phyloP scores from a whole-genome alignment of 805 yeast genomes.

The Maudiozyma bulderi region DNA sequence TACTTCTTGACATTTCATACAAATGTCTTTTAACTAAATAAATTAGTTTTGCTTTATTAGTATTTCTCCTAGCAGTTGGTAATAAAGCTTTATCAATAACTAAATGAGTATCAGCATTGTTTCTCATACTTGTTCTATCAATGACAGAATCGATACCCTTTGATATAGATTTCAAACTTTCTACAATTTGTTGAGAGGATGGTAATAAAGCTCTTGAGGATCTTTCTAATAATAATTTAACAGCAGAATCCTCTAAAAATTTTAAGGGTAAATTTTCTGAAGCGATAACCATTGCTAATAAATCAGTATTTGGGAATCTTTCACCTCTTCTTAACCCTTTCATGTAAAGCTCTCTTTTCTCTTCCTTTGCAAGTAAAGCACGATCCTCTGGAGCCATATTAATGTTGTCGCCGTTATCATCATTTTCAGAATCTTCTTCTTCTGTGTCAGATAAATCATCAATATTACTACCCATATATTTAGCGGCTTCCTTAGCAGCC shows the following conservation, averaged over 20 bases:
- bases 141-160: slow-evolving; percentile 7
- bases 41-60: neutral
- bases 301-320: slow-evolving; percentile 8
- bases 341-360: neutral
- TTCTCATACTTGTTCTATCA: slow-evolving; percentile 8
- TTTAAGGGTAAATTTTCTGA: slow-evolving; percentile 13
- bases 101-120: slow-evolving; percentile 8
- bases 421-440: neutral
- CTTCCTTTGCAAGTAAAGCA: neutral
- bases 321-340: slow-evolving; percentile 1
- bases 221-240: slow-evolving; percentile 6
- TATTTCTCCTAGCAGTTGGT: neutral
- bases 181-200: slow-evolving; percentile 1
- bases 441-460: neutral
- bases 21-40: slow-evolving; percentile 5
- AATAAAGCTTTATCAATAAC: neutral
- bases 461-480: neutral
- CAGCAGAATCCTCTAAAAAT: slow-evolving; percentile 7
- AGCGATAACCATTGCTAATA: slow-evolving; percentile 12
- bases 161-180: slow-evolving; percentile 1
- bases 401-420: neutral
- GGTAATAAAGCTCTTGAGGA: slow-evolving; percentile 3
- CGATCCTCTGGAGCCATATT: neutral
- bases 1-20: slow-evolving; percentile 6
- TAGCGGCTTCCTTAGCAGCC: neutral